Conservation (phyloP, 2,329 filamentous ascomycete genomes). For the Colletotrichum costaricense region DNA sequence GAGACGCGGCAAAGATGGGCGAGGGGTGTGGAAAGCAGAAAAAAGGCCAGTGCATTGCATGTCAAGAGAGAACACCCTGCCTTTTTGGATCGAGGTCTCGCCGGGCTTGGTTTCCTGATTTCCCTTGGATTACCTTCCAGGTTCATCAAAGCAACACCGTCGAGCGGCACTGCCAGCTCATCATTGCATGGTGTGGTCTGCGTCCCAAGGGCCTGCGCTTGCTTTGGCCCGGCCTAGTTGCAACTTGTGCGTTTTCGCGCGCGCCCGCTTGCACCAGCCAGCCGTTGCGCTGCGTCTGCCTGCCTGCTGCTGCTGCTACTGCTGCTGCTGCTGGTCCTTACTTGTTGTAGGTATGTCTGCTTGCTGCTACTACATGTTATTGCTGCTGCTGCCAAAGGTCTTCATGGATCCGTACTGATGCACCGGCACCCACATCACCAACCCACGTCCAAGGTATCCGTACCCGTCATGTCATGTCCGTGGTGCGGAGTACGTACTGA, state of each 20-base stretch:
- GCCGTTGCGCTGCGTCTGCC: conserved; percentile 23
- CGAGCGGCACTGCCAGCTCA: conserved; percentile 76
- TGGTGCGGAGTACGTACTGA: background rate
- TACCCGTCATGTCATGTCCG: background rate
- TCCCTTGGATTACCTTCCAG: background rate
- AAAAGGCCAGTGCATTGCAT: background rate
- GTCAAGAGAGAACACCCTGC: background rate
- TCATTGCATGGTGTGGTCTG: conserved; percentile 77
- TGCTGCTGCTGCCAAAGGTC: background rate
- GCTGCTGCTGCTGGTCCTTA: background rate
- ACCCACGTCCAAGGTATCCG: background rate
- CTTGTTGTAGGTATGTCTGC: background rate
- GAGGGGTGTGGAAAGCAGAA: no score
- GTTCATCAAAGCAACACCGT: conserved; percentile 15
- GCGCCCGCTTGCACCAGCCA: conserved; percentile 30
- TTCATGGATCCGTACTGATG: background rate
- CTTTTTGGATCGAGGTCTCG: conserved; percentile 14
- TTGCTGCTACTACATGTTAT: background rate
- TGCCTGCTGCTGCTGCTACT: background rate
- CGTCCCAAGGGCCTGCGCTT: conserved; percentile 56
- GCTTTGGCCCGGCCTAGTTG: conserved; percentile 46
- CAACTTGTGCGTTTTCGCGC: conserved; percentile 47
- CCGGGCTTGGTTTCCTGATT: conserved; percentile 1
- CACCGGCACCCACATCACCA: background rate
- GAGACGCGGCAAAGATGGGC: background rate